Percentiles rank a stretch among this genome's conserved stretches.
These are phyloP conservation scores for Microcyclospora pomicola DNA, from an alignment of 2,329 filamentous ascomycete species.

Conservation along the genomic window DNA sequence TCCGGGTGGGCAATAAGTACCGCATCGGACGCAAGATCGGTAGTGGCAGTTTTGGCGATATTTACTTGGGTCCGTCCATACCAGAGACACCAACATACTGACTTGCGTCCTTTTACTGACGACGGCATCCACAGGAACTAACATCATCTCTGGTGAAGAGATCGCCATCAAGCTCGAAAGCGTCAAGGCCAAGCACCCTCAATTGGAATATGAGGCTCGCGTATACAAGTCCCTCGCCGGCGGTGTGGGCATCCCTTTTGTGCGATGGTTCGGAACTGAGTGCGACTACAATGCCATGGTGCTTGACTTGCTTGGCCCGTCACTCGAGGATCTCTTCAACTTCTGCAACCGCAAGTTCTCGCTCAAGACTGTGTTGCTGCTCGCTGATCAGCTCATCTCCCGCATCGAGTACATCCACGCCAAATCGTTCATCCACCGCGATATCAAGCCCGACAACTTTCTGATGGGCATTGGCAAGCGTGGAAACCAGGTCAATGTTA, in stretches of 20 bases:
- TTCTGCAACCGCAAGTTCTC: conserved; percentile 99
- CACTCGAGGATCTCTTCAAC: conserved; percentile 97
- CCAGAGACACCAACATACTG: neutral
- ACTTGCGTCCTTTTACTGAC: conserved; percentile 6
- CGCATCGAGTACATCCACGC: conserved; percentile 99
- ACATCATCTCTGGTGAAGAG: conserved; percentile 98
- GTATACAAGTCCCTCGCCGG: conserved; percentile 83
- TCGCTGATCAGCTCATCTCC: conserved; percentile 96
- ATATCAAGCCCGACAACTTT: conserved; percentile 99
- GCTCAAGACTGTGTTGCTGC: conserved; percentile 88
- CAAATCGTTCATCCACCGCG: conserved; percentile 98
- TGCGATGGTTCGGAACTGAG: conserved; percentile 98
- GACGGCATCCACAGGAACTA: conserved; percentile 52
- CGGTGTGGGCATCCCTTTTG: conserved; percentile 94
- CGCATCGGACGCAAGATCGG: conserved; percentile 98
- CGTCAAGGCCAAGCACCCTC: conserved; percentile 98
- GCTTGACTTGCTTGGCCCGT: conserved; percentile 86
- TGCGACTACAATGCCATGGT: conserved; percentile 99
- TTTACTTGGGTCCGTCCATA: conserved; percentile 59
- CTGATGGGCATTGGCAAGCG: conserved; percentile 98
- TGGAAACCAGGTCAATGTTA: conserved; percentile 98
- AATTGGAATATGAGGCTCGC: conserved; percentile 95
- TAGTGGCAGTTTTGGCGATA: conserved; percentile 93
- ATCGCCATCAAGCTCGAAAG: conserved; percentile 99
- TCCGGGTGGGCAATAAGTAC: conserved; percentile 99